Evolutionary conservation across 768 basidiomycete genomes (phyloP).

Genomic region (Scleroderma citrinum): DNA sequence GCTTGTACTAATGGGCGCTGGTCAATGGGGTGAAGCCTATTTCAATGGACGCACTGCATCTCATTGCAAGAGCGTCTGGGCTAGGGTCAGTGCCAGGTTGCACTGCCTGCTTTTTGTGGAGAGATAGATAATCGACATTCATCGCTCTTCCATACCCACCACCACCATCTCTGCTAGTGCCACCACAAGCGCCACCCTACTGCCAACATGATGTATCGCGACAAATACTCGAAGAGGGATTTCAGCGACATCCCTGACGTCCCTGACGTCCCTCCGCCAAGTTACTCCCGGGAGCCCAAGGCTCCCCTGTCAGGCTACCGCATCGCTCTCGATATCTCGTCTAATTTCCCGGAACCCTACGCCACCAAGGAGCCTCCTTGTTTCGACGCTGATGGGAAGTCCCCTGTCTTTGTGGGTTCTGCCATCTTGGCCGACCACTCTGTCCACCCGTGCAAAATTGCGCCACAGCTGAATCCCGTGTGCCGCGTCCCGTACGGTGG

Average conservation of each 20-base stretch:
- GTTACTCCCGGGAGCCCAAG: constrained; percentile 2
- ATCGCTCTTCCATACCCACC: neutral
- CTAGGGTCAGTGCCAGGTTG: neutral
- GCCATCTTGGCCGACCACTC: constrained; percentile 53
- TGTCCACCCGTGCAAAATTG: constrained; percentile 83
- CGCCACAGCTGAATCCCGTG: constrained; percentile 45
- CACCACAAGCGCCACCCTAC: neutral
- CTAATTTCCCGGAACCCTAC: constrained; percentile 33
- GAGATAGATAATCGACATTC: no score
- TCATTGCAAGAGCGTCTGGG: neutral
- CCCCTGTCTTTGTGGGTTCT: constrained; percentile 67
- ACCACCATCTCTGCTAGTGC: neutral
- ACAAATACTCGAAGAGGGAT: constrained; percentile 3
- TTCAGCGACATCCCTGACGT: constrained; percentile 5
- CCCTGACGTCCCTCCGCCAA: constrained; percentile 10
- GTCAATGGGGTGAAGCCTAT: no score
- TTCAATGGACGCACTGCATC: neutral
- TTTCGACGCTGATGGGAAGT: constrained; percentile 48
- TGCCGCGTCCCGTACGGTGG: constrained; percentile 62
- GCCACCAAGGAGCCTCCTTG: constrained; percentile 48
- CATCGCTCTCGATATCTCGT: constrained; percentile 41
- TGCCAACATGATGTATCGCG: constrained; percentile 2
- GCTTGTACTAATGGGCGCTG: no score
- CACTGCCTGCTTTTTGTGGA: neutral
- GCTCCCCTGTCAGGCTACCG: constrained; percentile 62